Evolutionary conservation across 2,329 filamentous ascomycete genomes (phyloP), one percentile per base, ranked within the genome.

Genomic region (Curvularia verruculosa): DNA sequence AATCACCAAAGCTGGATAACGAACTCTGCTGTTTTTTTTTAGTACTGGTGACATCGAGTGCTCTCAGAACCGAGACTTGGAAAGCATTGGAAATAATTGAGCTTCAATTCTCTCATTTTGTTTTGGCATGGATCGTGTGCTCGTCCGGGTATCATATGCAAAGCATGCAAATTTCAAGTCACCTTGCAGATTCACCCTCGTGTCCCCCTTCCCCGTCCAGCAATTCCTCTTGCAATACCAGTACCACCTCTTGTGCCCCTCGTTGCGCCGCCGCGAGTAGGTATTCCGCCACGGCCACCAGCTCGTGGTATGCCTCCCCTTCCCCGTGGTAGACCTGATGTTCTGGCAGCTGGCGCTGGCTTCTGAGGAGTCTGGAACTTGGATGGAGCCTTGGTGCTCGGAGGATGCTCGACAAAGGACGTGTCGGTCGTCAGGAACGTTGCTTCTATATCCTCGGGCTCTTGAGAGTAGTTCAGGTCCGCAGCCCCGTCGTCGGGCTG

Each of bases 371-470:
- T 75, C 21, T 74, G 69, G 57, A 77, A 79, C 56, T 76, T 81
- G 56, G 71, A 75, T 4, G 75, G 73, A 1, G 76, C 72, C 67
- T 83, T 85, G 28, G 79, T 81, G 36, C 83, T 84, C 4, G 84
- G 83, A 7, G 92, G 93, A 68, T 96, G 91, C 31, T 96, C 92
- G 54, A 96, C 87, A 71, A 96, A 97, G 1, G 91, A 91, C 5
- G 89, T 96, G 72, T 96, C 92, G 10, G 91, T 96, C 23, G 93
- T 96, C 88, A 97, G 85, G 70, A 96, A 96, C 0, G 93, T 96
- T 49, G 89, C 90, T 67, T 97, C 93, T 15, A 79, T 79, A 65
- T 88, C 86, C 7, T 74, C 72, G 5, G 61, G 63, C 9, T 64
- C 67, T 44, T 68, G 67, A 1, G 69, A 71, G 36, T 55, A 50